Evolutionary conservation across 495 filamentous ascomycete genomes (phyloP).

Genomic region (Aspergillus cavernicola): DNA sequence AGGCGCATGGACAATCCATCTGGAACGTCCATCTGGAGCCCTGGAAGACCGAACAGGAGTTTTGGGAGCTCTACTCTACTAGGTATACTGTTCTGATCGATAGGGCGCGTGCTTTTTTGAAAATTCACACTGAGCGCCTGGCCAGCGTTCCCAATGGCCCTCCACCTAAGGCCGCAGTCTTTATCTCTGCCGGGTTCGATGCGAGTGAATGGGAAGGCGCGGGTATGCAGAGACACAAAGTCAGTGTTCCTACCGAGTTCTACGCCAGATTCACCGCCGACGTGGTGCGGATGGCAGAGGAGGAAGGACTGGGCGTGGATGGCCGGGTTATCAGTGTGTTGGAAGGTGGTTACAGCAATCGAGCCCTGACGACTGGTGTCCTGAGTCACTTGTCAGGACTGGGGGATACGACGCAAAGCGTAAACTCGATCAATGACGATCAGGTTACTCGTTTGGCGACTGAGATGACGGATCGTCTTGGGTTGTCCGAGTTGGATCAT

Average conservation of each 20-base stretch:
- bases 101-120: constrained; percentile 75
- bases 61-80: constrained; percentile 80
- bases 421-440: neutral
- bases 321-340: constrained; percentile 88
- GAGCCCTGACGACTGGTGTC: constrained; percentile 81
- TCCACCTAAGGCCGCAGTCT: constrained; percentile 76
- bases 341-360: constrained; percentile 93
- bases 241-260: constrained; percentile 94
- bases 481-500: constrained; percentile 10
- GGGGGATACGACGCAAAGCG: constrained; percentile 30
- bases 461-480: constrained; percentile 28
- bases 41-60: constrained; percentile 77
- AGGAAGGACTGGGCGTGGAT: constrained; percentile 71
- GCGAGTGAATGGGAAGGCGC: constrained; percentile 89
- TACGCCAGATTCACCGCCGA: constrained; percentile 88
- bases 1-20: constrained; percentile 84
- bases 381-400: constrained; percentile 84
- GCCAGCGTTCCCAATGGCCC: constrained; percentile 47
- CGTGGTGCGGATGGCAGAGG: constrained; percentile 73
- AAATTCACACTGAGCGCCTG: constrained; percentile 60
- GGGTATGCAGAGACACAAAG: constrained; percentile 90
- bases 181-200: constrained; percentile 93
- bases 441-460: constrained; percentile 19
- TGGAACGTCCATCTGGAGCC: constrained; percentile 95
- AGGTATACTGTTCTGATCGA: constrained; percentile 72